A percentile compares a stretch with the other conserved stretches of the same genome.
Conservation (phyloP, 176 grass and related monocot species). For the Cocos nucifera region DNA sequence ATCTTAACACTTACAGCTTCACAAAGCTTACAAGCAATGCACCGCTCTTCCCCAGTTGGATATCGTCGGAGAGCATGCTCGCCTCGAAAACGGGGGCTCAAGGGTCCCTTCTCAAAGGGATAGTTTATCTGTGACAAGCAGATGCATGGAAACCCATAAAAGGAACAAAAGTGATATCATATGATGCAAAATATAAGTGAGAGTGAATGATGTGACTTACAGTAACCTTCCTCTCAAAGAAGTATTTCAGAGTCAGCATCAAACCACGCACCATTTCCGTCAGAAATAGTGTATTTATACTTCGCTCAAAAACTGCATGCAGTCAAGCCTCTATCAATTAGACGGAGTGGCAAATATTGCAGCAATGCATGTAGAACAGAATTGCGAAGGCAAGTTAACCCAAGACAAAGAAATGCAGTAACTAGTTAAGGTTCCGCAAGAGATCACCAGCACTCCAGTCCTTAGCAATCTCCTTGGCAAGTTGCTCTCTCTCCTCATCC, state of each 20-base stretch:
- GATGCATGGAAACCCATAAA: not conserved
- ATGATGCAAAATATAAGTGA: no score
- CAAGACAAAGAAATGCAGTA: no score
- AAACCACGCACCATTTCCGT: slow-evolving; percentile 97
- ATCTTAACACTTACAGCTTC: slow-evolving; percentile 67
- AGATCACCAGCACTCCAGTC: slow-evolving; percentile 85
- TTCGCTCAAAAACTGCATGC: slow-evolving; percentile 79
- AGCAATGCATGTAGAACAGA: no score
- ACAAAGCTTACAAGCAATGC: slow-evolving; percentile 98
- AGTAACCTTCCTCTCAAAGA: slow-evolving; percentile 86
- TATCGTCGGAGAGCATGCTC: slow-evolving; percentile 96
- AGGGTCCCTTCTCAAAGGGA: slow-evolving; percentile 97
- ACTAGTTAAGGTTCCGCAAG: not conserved
- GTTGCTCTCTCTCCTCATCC: slow-evolving; percentile 78
- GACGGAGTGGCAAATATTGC: no score
- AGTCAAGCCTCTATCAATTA: not conserved
- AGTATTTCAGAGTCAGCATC: slow-evolving; percentile 87
- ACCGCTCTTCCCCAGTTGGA: slow-evolving; percentile 86
- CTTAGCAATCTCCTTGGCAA: slow-evolving; percentile 66
- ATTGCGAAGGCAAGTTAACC: no score
- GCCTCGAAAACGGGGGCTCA: slow-evolving; percentile 94
- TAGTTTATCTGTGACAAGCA: slow-evolving; percentile 73
- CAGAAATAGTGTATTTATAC: slow-evolving; percentile 86
- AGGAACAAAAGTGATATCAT: not conserved
- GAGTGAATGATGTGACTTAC: slow-evolving; percentile 12